Conservation (phyloP, 1,284 basidiomycete species). For the Ustilago bromivora region DNA sequence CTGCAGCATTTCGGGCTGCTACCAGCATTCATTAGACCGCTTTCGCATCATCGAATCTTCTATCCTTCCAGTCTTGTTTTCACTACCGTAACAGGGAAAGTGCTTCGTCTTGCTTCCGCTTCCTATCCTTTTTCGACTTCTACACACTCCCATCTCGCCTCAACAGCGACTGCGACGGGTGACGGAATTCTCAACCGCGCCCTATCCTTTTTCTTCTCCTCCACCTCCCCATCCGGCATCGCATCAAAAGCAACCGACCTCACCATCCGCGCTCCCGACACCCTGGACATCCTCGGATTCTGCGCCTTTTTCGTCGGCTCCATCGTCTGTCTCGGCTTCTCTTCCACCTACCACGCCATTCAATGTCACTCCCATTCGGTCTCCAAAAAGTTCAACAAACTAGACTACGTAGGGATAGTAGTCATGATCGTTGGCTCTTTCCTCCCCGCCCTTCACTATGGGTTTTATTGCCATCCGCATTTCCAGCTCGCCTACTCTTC, state of each 20-base stretch:
- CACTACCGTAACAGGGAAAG: slow-evolving; percentile 42
- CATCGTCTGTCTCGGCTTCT: slow-evolving; percentile 79
- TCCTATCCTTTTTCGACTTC: slow-evolving; percentile 28
- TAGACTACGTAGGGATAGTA: slow-evolving; percentile 73
- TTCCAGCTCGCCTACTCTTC: slow-evolving; percentile 60
- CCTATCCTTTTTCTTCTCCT: slow-evolving; percentile 12
- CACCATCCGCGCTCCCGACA: slow-evolving; percentile 71
- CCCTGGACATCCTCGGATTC: slow-evolving; percentile 78
- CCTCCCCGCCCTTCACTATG: slow-evolving; percentile 71
- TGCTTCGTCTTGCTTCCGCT: slow-evolving; percentile 49
- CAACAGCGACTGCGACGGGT: background rate
- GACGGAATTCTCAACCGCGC: slow-evolving; percentile 12
- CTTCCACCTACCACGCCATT: slow-evolving; percentile 82
- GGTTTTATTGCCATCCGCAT: slow-evolving; percentile 65
- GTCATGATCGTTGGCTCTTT: slow-evolving; percentile 80
- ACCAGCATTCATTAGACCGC: slow-evolving; percentile 41
- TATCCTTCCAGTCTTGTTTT: slow-evolving; percentile 50
- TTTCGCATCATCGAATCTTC: slow-evolving; percentile 60
- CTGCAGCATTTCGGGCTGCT: slow-evolving; percentile 50
- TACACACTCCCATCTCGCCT: background rate
- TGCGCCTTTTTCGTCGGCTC: slow-evolving; percentile 80
- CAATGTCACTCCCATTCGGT: slow-evolving; percentile 81
- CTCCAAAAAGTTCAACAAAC: slow-evolving; percentile 55
- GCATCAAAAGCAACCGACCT: slow-evolving; percentile 19
- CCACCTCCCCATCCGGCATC: background rate